A percentile compares a stretch with the other conserved stretches of the same genome.
Conservation (phyloP, 2,329 filamentous ascomycete species). For the Cercospora citrullina region DNA sequence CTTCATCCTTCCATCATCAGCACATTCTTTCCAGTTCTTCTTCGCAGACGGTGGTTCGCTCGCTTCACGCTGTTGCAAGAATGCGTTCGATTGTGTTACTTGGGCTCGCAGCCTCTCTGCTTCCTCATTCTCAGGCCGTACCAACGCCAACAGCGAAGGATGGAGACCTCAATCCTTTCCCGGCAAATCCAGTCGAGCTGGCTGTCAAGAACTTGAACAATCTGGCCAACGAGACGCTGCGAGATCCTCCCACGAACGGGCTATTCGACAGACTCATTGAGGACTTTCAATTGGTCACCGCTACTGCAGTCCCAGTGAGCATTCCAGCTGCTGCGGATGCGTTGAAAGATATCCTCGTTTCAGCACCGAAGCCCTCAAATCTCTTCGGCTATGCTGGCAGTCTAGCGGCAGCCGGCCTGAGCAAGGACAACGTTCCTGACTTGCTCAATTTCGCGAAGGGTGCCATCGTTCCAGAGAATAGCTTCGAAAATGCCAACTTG, state of each 20-base stretch:
- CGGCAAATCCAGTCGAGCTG: not conserved
- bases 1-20: too few relatives aligned
- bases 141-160: constrained; percentile 7
- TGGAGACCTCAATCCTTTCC: not conserved
- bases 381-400: constrained; percentile 29
- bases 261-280: constrained; percentile 10
- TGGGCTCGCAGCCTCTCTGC: constrained; percentile 6
- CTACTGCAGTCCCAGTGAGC: constrained; percentile 7
- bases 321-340: constrained; percentile 5
- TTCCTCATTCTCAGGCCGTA: constrained; percentile 11
- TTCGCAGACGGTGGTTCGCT: not conserved
- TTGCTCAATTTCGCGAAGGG: constrained; percentile 28
- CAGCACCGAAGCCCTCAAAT: constrained; percentile 6
- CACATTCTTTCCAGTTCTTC: not conserved
- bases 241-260: constrained; percentile 7
- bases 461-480: constrained; percentile 27
- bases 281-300: constrained; percentile 17
- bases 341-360: constrained; percentile 32
- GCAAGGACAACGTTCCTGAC: constrained; percentile 28
- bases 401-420: constrained; percentile 35
- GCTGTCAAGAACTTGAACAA: constrained; percentile 7
- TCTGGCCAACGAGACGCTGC: constrained; percentile 9
- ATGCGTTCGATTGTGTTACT: constrained; percentile 7
- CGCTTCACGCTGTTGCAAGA: not conserved
- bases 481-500: constrained; percentile 32